These are phyloP conservation scores for Fusarium tjaetaba DNA, from an alignment of 2,329 filamentous ascomycete species.

Conservation along the genomic window DNA sequence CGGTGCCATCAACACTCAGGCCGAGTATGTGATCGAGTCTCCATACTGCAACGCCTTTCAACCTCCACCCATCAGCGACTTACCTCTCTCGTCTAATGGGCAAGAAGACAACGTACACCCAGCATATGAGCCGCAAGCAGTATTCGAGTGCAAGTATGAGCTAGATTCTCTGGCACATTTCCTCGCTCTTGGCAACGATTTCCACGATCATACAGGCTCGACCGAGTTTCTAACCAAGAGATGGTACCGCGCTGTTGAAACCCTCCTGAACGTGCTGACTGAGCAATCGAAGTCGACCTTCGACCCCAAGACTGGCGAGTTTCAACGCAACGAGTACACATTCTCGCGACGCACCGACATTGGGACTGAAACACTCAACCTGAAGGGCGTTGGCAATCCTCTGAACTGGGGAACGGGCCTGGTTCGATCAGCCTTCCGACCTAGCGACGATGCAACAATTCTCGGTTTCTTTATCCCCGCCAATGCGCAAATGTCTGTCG, in stretches of 20 bases:
- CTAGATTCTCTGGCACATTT: slow-evolving; percentile 95
- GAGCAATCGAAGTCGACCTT: slow-evolving; percentile 87
- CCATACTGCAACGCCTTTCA: slow-evolving; percentile 99
- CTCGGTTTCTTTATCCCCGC: slow-evolving; percentile 94
- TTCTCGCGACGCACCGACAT: slow-evolving; percentile 83
- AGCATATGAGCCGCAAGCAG: slow-evolving; percentile 80
- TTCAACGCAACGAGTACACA: slow-evolving; percentile 80
- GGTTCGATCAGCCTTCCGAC: slow-evolving; percentile 90
- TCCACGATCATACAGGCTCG: slow-evolving; percentile 81
- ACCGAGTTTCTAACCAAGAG: slow-evolving; percentile 80
- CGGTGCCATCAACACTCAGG: slow-evolving; percentile 95
- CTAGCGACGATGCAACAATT: slow-evolving; percentile 94
- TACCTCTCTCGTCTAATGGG: slow-evolving; percentile 77
- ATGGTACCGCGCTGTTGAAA: slow-evolving; percentile 83
- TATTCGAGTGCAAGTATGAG: slow-evolving; percentile 99
- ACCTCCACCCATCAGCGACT: slow-evolving; percentile 83
- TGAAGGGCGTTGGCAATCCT: slow-evolving; percentile 90
- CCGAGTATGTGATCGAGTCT: slow-evolving; percentile 91
- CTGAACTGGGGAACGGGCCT: slow-evolving; percentile 85
- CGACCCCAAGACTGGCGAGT: slow-evolving; percentile 70
- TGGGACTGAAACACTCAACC: slow-evolving; percentile 89
- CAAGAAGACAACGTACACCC: slow-evolving; percentile 89
- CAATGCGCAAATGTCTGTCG: slow-evolving; percentile 95
- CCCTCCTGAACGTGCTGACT: slow-evolving; percentile 76
- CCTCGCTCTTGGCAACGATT: slow-evolving; percentile 85